Evolutionary conservation across 352 stramenopile genomes (phyloP).

Genomic region (Phytophthora citricola): DNA sequence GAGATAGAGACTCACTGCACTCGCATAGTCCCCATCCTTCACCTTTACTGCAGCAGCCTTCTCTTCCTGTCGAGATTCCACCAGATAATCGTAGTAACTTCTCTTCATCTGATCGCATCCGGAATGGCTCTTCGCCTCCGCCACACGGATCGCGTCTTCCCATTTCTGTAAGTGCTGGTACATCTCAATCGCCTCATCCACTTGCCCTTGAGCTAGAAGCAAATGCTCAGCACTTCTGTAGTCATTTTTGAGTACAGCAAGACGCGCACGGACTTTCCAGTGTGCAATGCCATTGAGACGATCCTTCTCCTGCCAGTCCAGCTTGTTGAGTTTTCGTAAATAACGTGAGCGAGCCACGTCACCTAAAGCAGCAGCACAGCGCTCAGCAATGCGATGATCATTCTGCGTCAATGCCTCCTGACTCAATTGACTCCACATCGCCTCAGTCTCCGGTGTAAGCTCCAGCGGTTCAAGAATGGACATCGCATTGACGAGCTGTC

Average conservation of each 20-base stretch:
- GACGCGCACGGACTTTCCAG: constrained; percentile 86
- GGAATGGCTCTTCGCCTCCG: constrained; percentile 82
- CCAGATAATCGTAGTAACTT: constrained; percentile 93
- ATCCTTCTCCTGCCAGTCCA: constrained; percentile 80
- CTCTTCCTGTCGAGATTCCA: constrained; percentile 93
- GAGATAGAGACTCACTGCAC: constrained; percentile 93
- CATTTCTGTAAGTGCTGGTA: constrained; percentile 95
- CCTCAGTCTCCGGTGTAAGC: constrained; percentile 91
- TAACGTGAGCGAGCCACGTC: constrained; percentile 91
- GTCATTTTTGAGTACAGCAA: constrained; percentile 91
- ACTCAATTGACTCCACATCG: constrained; percentile 95
- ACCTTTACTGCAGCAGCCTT: constrained; percentile 93
- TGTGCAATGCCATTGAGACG: constrained; percentile 84
- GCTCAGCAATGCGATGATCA: constrained; percentile 91
- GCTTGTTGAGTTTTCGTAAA: constrained; percentile 91
- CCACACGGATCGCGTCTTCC: constrained; percentile 94
- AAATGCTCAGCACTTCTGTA: constrained; percentile 92
- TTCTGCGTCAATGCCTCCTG: constrained; percentile 86
- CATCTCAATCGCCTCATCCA: constrained; percentile 95
- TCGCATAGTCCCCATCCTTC: constrained; percentile 90
- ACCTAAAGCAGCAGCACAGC: constrained; percentile 91
- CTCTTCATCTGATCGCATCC: constrained; percentile 89
- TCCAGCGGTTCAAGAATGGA: constrained; percentile 93
- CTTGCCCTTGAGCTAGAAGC: constrained; percentile 89
- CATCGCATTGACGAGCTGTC: constrained; percentile 91